These are phyloP conservation scores for Schizosaccharomyces japonicus DNA, from an alignment of 805 yeast species.

Conservation along the genomic window DNA sequence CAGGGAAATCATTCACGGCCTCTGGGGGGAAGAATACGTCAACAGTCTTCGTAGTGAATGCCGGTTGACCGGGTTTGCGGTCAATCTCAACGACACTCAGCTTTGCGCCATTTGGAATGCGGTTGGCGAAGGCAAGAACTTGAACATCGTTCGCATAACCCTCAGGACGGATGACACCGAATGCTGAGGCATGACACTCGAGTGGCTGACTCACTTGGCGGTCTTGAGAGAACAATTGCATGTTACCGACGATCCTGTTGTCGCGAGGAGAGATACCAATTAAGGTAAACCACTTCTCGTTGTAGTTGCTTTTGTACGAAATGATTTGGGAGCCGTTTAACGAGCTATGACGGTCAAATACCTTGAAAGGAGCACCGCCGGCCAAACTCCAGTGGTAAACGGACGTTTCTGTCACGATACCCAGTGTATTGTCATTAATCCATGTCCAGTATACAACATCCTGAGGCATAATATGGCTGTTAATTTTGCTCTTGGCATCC, in stretches of 20 bases:
- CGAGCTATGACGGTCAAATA: conserved; percentile 65
- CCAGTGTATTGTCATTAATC: conserved; percentile 50
- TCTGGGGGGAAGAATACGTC: conserved; percentile 94
- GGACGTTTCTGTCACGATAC: conserved; percentile 57
- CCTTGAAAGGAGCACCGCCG: conserved; percentile 48
- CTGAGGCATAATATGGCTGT: conserved; percentile 62
- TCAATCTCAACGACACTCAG: conserved; percentile 90
- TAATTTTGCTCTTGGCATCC: conserved; percentile 65
- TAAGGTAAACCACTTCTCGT: conserved; percentile 76
- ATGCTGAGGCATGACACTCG: conserved; percentile 90
- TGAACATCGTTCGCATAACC: conserved; percentile 56
- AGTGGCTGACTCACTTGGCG: conserved; percentile 88
- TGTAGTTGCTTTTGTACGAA: conserved; percentile 61
- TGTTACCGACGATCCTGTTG: conserved; percentile 85
- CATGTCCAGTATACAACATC: conserved; percentile 93
- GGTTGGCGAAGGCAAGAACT: conserved; percentile 79
- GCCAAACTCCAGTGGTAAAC: conserved; percentile 64
- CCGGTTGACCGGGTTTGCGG: conserved; percentile 65
- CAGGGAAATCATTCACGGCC: conserved; percentile 89
- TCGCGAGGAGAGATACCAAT: conserved; percentile 87
- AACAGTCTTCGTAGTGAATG: conserved; percentile 65
- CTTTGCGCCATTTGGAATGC: conserved; percentile 60
- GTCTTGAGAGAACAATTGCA: conserved; percentile 70
- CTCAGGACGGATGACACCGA: conserved; percentile 51
- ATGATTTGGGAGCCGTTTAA: conserved; percentile 64